These are phyloP conservation scores for Cryptococcus maquisensis DNA, from an alignment of 1,284 basidiomycete species.

Conservation along the genomic window DNA sequence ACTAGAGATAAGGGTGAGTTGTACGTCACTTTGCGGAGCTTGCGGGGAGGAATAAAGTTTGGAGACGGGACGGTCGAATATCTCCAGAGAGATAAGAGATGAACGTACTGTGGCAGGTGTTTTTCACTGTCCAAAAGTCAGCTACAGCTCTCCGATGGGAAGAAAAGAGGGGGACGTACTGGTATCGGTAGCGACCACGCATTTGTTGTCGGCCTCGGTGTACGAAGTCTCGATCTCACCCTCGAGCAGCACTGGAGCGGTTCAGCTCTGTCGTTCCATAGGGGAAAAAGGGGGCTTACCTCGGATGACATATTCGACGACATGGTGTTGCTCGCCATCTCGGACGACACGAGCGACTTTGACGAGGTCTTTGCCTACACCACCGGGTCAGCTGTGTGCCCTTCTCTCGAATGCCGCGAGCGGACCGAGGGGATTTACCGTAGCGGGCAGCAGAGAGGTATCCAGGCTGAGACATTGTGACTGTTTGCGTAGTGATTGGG, in stretches of 20 bases:
- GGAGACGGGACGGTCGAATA: conserved; percentile 5
- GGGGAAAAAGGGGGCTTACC: conserved; percentile 52
- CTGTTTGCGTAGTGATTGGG: neutral
- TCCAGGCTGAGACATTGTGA: conserved; percentile 35
- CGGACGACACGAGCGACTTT: conserved; percentile 80
- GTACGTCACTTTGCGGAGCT: conserved; percentile 4
- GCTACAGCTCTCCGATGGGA: neutral
- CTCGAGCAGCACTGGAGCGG: conserved; percentile 60
- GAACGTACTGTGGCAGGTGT: conserved; percentile 78
- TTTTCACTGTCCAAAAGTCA: conserved; percentile 64
- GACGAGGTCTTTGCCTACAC: conserved; percentile 73
- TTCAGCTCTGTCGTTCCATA: neutral
- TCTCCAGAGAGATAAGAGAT: neutral
- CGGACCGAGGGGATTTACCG: conserved; percentile 15
- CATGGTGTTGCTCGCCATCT: conserved; percentile 51
- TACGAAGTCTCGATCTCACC: conserved; percentile 73
- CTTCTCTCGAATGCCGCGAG: too few relatives aligned
- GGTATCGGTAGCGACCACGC: conserved; percentile 82
- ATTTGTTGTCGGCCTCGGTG: conserved; percentile 75
- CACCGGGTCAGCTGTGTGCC: conserved; percentile 3
- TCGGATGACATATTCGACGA: conserved; percentile 46
- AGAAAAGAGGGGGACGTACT: conserved; percentile 53
- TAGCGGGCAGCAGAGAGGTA: conserved; percentile 40
- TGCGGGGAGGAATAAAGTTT: conserved; percentile 12
- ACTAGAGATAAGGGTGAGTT: conserved; percentile 51